Evolutionary conservation across 306 rosid genomes (phyloP).

Genomic region (Prinsepia uniflora): DNA sequence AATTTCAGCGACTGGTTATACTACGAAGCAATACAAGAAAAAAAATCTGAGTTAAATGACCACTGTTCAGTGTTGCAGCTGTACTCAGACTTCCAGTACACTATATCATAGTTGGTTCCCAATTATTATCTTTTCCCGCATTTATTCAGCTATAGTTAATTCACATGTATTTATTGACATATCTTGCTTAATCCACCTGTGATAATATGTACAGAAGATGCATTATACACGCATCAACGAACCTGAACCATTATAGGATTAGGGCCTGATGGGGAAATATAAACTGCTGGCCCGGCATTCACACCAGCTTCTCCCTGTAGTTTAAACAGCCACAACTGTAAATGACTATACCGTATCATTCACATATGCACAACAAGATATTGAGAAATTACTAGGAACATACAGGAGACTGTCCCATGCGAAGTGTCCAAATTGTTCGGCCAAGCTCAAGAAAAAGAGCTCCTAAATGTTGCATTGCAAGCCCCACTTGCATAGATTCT

Average conservation of each 20-base stretch:
- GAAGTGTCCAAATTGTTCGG: conserved; percentile 88
- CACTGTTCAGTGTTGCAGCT: background rate
- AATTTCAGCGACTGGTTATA: background rate
- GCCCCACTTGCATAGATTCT: conserved; percentile 68
- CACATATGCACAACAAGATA: conserved; percentile 18
- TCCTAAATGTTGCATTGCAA: conserved; percentile 89
- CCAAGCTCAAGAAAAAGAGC: conserved; percentile 94
- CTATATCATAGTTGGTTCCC: background rate
- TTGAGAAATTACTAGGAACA: conserved; percentile 32
- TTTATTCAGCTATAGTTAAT: background rate
- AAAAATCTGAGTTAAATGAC: background rate
- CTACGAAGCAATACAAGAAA: background rate
- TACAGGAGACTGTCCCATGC: conserved; percentile 86
- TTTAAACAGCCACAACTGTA: conserved; percentile 6
- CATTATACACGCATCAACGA: conserved; percentile 29
- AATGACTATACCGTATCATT: conserved; percentile 11
- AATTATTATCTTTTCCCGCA: background rate
- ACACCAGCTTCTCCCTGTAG: conserved; percentile 76
- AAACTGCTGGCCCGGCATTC: conserved; percentile 96
- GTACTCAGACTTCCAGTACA: background rate
- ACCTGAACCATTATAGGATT: conserved; percentile 99
- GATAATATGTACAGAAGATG: background rate
- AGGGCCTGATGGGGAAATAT: conserved; percentile 91
- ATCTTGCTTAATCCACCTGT: background rate
- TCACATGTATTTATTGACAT: background rate